Evolutionary conservation across 202 grass and related monocot species (phyloP).

Genomic region (Tripidium arundinaceum): DNA sequence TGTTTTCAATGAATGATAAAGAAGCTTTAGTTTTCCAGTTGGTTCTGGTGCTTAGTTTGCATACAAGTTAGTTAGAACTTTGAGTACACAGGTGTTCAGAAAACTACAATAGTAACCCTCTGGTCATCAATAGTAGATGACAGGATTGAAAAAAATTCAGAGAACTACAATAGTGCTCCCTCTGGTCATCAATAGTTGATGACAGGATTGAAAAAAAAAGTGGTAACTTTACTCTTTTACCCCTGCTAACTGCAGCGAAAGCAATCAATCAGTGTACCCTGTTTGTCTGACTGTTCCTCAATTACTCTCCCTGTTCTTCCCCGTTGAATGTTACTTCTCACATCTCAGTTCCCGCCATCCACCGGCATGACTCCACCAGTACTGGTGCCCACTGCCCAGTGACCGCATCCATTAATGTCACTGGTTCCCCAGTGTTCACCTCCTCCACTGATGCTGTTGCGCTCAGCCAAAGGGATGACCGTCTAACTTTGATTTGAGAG

Average conservation of each 20-base stretch:
- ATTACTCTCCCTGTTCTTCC: background rate
- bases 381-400: background rate
- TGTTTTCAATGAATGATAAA: background rate
- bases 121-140: background rate
- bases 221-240: background rate
- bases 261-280: background rate
- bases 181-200: background rate
- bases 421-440: background rate
- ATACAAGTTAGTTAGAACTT: background rate
- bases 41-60: background rate
- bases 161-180: background rate
- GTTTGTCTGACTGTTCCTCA: background rate
- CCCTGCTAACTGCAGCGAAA: background rate
- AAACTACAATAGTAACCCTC: background rate
- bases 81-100: background rate
- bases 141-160: background rate
- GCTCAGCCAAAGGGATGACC: background rate
- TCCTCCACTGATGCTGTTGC: background rate
- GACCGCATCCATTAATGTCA: background rate
- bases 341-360: background rate
- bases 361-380: background rate
- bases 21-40: background rate
- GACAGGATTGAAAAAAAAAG: background rate
- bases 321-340: background rate
- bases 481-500: background rate